Conservation (phyloP, 441 rosid genomes). For the Flueggea neowawraea region DNA sequence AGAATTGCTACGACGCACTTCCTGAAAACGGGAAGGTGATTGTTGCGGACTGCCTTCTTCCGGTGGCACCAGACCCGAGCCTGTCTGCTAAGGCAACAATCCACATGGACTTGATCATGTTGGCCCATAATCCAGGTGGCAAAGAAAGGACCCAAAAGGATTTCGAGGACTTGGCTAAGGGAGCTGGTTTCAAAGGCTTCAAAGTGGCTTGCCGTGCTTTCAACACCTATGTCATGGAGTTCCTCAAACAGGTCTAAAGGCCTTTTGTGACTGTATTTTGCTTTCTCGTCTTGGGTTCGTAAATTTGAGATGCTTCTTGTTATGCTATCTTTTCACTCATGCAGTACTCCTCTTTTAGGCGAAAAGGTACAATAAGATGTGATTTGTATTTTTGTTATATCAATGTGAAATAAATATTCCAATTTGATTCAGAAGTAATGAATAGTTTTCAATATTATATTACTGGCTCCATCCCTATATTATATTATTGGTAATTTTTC, state of each 20-base stretch:
- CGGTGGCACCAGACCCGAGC: slow-evolving; percentile 61
- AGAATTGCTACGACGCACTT: slow-evolving; percentile 65
- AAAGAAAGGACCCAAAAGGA: slow-evolving; percentile 87
- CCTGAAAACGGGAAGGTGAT: slow-evolving; percentile 68
- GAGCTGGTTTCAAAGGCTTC: slow-evolving; percentile 69
- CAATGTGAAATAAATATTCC: too few species aligned
- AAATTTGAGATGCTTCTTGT: too few species aligned
- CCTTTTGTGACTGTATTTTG: not conserved
- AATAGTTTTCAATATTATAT: too few species aligned
- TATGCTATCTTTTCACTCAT: too few species aligned
- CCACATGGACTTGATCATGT: slow-evolving; percentile 72
- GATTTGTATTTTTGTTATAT: too few species aligned
- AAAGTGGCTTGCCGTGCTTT: slow-evolving; percentile 52
- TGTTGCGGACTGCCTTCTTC: slow-evolving; percentile 65
- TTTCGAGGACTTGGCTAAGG: slow-evolving; percentile 71
- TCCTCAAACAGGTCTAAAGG: slow-evolving; percentile 48
- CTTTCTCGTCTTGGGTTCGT: too few species aligned
- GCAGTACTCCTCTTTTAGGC: too few species aligned
- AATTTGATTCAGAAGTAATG: too few species aligned
- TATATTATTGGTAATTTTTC: too few species aligned
- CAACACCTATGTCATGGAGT: slow-evolving; percentile 62
- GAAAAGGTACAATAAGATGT: too few species aligned
- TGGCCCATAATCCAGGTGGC: slow-evolving; percentile 86
- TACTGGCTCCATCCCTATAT: too few species aligned
- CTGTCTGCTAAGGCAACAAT: slow-evolving; percentile 49